Percentiles rank a stretch among this genome's conserved stretches.
Conservation (phyloP, 2,329 filamentous ascomycete species). For the Cadophora sp. region DNA sequence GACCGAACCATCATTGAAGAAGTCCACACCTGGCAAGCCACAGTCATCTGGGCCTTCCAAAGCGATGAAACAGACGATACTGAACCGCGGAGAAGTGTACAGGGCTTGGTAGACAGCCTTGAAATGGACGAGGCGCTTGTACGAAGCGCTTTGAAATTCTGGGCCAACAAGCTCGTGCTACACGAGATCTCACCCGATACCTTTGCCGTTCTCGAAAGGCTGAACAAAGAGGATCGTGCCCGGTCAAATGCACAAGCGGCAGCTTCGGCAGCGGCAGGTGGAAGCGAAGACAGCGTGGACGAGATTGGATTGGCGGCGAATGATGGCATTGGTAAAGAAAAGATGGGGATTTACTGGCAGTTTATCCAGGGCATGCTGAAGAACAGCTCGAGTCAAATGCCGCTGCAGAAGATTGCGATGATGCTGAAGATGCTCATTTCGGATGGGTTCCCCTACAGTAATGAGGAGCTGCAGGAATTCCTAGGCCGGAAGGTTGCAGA, state of each 20-base stretch:
- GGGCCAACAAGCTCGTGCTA: conserved; percentile 73
- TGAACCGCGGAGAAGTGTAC: conserved; percentile 51
- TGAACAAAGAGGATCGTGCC: conserved; percentile 52
- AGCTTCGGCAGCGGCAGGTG: conserved; percentile 22
- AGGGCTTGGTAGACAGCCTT: conserved; percentile 60
- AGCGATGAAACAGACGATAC: conserved; percentile 42
- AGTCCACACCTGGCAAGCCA: conserved; percentile 84
- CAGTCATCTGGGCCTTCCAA: conserved; percentile 85
- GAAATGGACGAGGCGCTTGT: conserved; percentile 79
- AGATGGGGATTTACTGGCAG: conserved; percentile 79
- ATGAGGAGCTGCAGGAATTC: conserved; percentile 86
- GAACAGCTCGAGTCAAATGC: conserved; percentile 83
- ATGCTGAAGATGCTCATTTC: conserved; percentile 94
- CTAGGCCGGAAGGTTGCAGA: conserved; percentile 78
- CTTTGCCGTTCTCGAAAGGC: conserved; percentile 73
- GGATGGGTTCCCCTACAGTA: conserved; percentile 87
- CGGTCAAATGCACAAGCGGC: conserved; percentile 42
- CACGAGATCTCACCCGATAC: conserved; percentile 59
- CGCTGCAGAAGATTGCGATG: conserved; percentile 81
- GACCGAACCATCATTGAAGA: conserved; percentile 78
- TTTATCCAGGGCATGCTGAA: conserved; percentile 96
- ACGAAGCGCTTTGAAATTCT: conserved; percentile 71
- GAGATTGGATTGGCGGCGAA: conserved; percentile 46
- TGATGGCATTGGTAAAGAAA: conserved; percentile 68
- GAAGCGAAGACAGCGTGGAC: conserved; percentile 36